Evolutionary conservation across 2,329 filamentous ascomycete genomes (phyloP).

Genomic region (Tothia fuscella): DNA sequence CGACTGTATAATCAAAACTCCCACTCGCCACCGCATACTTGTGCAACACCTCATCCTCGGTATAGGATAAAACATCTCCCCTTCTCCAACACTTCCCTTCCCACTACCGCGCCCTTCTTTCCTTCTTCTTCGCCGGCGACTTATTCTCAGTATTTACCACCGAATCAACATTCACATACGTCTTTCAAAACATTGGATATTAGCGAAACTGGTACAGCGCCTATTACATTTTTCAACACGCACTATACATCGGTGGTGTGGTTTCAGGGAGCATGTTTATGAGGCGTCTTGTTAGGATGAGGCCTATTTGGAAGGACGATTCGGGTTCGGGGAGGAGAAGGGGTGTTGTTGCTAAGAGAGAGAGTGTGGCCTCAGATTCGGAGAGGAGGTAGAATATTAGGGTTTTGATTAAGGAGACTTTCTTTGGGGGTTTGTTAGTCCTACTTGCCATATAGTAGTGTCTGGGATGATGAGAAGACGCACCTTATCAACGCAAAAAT

Average conservation of each 20-base stretch:
- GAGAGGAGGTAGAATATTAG: conserved; percentile 58
- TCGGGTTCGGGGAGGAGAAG: conserved; percentile 21
- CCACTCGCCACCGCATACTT: conserved; percentile 59
- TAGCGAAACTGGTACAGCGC: conserved; percentile 90
- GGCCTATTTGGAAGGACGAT: conserved; percentile 48
- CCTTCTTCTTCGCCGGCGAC: conserved; percentile 29
- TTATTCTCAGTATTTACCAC: conserved; percentile 53
- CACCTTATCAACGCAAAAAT: conserved; percentile 61
- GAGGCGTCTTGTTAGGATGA: conserved; percentile 83
- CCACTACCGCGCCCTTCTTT: too few species aligned
- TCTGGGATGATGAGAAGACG: not conserved
- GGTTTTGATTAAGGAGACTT: conserved; percentile 57
- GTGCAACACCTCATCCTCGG: conserved; percentile 84
- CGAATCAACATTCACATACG: conserved; percentile 81
- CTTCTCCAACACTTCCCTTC: conserved; percentile 34
- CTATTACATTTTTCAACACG: conserved; percentile 79
- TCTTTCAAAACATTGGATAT: conserved; percentile 83
- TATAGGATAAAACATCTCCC: conserved; percentile 69
- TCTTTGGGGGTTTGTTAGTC: conserved; percentile 37
- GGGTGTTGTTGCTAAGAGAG: conserved; percentile 38
- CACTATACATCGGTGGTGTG: conserved; percentile 89
- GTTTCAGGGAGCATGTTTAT: conserved; percentile 96
- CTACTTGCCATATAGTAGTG: too few species aligned
- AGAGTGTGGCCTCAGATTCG: conserved; percentile 39
- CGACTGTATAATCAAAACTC: conserved; percentile 66